These are phyloP conservation scores for Gaertneriomyces sp. DNA, from an alignment of 192 early-diverging fungal species.

Conservation along the genomic window DNA sequence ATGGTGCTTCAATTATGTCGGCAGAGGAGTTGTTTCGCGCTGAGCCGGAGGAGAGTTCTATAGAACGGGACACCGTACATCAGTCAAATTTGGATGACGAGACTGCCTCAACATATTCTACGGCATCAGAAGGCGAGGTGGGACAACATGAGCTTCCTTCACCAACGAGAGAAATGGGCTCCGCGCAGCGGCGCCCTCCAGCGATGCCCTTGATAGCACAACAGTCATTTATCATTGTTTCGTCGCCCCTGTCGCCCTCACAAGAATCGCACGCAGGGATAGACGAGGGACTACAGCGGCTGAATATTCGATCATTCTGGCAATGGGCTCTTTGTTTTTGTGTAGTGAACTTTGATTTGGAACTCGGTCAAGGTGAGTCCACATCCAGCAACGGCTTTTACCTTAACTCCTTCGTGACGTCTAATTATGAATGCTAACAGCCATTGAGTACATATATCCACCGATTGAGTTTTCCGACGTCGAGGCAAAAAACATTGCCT, in stretches of 20 bases:
- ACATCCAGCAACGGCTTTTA: not conserved
- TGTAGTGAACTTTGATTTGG: slow-evolving; percentile 55
- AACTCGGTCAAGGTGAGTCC: slow-evolving; percentile 43
- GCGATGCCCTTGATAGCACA: not conserved
- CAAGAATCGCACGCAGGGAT: not conserved
- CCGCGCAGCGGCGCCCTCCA: too few relatives aligned
- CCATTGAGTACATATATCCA: slow-evolving; percentile 47
- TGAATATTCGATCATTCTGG: slow-evolving; percentile 37
- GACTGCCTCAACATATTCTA: slow-evolving; percentile 2
- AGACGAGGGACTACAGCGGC: slow-evolving; percentile 12
- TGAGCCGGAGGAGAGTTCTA: not conserved
- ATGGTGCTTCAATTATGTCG: not conserved
- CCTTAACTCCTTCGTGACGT: not conserved
- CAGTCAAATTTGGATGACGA: not conserved
- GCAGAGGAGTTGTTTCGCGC: not conserved
- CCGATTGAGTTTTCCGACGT: slow-evolving; percentile 42
- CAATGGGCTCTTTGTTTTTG: slow-evolving; percentile 48
- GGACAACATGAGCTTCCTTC: not conserved
- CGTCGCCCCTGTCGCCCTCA: slow-evolving; percentile 12
- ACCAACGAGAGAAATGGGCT: too few relatives aligned
- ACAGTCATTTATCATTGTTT: not conserved
- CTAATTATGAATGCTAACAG: slow-evolving; percentile 18
- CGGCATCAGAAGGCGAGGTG: slow-evolving; percentile 2
- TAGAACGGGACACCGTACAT: not conserved
- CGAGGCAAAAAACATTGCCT: slow-evolving; percentile 49